Evolutionary conservation across 1,139 yeast species (phyloP).

Genomic region (Geotrichum restrictum): DNA sequence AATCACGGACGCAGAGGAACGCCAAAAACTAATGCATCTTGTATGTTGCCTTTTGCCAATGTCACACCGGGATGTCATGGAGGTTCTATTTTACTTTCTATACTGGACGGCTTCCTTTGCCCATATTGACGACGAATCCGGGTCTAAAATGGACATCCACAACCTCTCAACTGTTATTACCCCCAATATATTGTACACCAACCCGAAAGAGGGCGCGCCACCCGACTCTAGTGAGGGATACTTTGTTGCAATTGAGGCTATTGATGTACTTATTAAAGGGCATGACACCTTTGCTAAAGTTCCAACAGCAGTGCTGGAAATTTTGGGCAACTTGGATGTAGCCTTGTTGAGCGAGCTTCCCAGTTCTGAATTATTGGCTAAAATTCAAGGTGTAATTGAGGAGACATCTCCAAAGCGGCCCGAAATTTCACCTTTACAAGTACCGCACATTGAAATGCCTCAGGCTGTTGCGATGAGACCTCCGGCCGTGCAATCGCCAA

Average conservation of each 20-base stretch:
- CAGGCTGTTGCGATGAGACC: slow-evolving; percentile 4
- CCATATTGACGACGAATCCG: slow-evolving; percentile 52
- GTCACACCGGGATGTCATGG: slow-evolving; percentile 78
- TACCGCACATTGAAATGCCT: slow-evolving; percentile 8
- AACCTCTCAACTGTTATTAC: slow-evolving; percentile 93
- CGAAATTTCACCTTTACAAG: background rate
- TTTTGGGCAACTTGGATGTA: slow-evolving; percentile 19
- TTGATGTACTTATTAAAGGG: slow-evolving; percentile 75
- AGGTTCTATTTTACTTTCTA: slow-evolving; percentile 79
- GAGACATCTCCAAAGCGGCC: background rate
- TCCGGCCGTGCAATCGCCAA: background rate
- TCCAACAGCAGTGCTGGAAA: slow-evolving; percentile 50
- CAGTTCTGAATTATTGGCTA: background rate
- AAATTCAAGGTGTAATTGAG: background rate
- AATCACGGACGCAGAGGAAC: slow-evolving; percentile 45
- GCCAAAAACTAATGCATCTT: slow-evolving; percentile 60
- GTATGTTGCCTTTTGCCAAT: slow-evolving; percentile 79
- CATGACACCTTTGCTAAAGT: slow-evolving; percentile 78
- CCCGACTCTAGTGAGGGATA: slow-evolving; percentile 64
- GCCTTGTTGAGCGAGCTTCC: background rate
- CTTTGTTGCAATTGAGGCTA: slow-evolving; percentile 79
- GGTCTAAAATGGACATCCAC: slow-evolving; percentile 95
- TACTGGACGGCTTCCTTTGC: slow-evolving; percentile 97
- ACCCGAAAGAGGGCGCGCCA: slow-evolving; percentile 25
- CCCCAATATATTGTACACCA: slow-evolving; percentile 72